These are phyloP conservation scores for Auriculariales sp. DNA, from an alignment of 768 basidiomycete genomes.

Conservation along the genomic window DNA sequence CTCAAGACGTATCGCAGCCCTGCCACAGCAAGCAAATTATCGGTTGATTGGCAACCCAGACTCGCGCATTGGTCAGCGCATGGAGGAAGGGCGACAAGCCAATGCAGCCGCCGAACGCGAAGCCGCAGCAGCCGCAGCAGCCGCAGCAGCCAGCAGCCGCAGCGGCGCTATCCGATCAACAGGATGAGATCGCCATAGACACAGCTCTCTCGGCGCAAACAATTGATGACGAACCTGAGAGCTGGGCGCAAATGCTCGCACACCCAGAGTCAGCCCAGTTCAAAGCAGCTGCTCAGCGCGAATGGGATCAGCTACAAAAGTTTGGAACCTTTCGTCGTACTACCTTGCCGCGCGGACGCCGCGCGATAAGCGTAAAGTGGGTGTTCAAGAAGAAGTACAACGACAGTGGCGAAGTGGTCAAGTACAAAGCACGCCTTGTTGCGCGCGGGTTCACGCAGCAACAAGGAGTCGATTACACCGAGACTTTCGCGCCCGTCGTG, in stretches of 20 bases:
- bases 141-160: not conserved
- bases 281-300: slow-evolving; percentile 12
- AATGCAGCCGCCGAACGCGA: no score
- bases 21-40: not conserved
- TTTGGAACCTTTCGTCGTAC: slow-evolving; percentile 11
- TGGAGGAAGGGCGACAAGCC: not conserved
- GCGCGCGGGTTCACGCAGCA: slow-evolving; percentile 17
- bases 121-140: not conserved
- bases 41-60: not conserved
- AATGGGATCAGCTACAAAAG: slow-evolving; percentile 9
- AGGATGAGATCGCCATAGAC: not conserved
- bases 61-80: not conserved
- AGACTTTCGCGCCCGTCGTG: slow-evolving; percentile 14
- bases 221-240: slow-evolving; percentile 10
- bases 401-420: slow-evolving; percentile 8
- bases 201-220: not conserved
- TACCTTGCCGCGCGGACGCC: slow-evolving; percentile 9
- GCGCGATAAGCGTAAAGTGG: slow-evolving; percentile 12
- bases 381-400: slow-evolving; percentile 15
- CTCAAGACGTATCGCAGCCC: not conserved
- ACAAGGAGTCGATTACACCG: slow-evolving; percentile 9
- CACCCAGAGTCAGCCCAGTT: slow-evolving; percentile 10
- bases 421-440: slow-evolving; percentile 15
- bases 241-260: slow-evolving; percentile 10
- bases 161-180: not conserved